Conservation (phyloP, 495 filamentous ascomycete genomes). For the Lasiosphaeris hirsuta region DNA sequence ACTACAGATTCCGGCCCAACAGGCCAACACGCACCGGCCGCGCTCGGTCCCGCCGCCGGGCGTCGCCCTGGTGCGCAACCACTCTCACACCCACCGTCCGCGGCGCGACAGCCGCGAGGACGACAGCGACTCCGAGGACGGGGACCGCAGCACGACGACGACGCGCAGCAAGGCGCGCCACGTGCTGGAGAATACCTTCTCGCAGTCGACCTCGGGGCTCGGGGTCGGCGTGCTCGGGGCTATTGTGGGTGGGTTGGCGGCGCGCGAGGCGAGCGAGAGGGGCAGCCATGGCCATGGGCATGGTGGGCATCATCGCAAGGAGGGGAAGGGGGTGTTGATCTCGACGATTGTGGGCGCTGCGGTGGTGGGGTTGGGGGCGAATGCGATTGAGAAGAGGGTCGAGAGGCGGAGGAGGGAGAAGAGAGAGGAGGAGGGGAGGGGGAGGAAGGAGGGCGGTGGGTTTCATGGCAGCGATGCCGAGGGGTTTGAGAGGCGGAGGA, state of each 20-base stretch:
- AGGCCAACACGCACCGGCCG: background rate
- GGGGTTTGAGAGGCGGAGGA: too few relatives aligned
- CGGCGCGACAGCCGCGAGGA: background rate
- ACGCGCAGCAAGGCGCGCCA: constrained; percentile 29
- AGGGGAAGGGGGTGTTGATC: constrained; percentile 24
- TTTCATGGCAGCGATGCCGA: too few relatives aligned
- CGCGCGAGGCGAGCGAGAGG: constrained; percentile 33
- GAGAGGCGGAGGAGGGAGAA: constrained; percentile 30
- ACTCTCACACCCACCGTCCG: background rate
- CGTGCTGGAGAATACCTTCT: constrained; percentile 33
- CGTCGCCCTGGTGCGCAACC: background rate
- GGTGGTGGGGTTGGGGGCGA: constrained; percentile 45
- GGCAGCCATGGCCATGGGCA: constrained; percentile 5
- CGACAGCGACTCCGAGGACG: background rate
- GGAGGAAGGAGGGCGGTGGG: too few relatives aligned
- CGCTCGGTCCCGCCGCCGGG: background rate
- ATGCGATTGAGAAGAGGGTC: constrained; percentile 43
- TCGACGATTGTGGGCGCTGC: constrained; percentile 44
- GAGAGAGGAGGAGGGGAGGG: constrained; percentile 28
- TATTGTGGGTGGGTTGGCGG: constrained; percentile 43
- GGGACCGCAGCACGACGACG: background rate
- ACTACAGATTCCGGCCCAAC: background rate
- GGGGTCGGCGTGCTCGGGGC: constrained; percentile 44
- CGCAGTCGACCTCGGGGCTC: constrained; percentile 36
- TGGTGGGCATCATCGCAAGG: background rate